Evolutionary conservation across 306 rosid species (phyloP), one percentile per base, ranked within the genome.

Genomic region (Rosa rugosa): DNA sequence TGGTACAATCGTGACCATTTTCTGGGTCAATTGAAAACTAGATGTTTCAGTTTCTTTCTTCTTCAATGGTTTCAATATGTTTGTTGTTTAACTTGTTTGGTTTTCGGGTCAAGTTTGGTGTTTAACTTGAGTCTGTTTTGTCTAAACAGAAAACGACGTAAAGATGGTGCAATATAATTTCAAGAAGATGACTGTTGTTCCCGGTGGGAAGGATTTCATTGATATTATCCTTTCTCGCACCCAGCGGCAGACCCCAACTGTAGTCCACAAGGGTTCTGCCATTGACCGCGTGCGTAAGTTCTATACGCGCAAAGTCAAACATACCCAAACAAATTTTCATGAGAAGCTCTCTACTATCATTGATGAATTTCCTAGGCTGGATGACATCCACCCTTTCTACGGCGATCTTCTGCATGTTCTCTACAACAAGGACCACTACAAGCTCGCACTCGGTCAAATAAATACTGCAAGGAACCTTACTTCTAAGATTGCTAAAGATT

Each of bases 401-500:
- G 69, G 69, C 11, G 69, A 64, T 64, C 69, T 64, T 17, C 45
- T 64, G 2, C 44, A 64, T 64, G 69, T 64, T 64, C 69, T 64
- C 45, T 64, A 64, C 69, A 64, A 64, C 69, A 64, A 64, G 40
- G 69, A 64, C 45, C 69, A 64, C 16, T 64, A 64, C 45, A 64
- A 64, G 45, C 69, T 64, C 5, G 69, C 69, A 0, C 69, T 64
- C 7, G 69, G 69, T 36, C 69, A 64, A n/a, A 14, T 64, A 11
- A 64, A 64, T 4, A 64, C 69, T 64, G 69, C 69, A 4, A 34
- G 69, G 22, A 64, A 64, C 69, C 69, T 64, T 16, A 64, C 36
- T 34, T 64, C 69, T 11, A 94, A 91, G 86, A 91, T 94, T 59
- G 84, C 93, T 3, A 94, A 89, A 27, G 98, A 94, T 77, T 94